Base-by-base conservation (phyloP, 306 rosid species). In the Ammopiptanthus mongolicus region DNA sequence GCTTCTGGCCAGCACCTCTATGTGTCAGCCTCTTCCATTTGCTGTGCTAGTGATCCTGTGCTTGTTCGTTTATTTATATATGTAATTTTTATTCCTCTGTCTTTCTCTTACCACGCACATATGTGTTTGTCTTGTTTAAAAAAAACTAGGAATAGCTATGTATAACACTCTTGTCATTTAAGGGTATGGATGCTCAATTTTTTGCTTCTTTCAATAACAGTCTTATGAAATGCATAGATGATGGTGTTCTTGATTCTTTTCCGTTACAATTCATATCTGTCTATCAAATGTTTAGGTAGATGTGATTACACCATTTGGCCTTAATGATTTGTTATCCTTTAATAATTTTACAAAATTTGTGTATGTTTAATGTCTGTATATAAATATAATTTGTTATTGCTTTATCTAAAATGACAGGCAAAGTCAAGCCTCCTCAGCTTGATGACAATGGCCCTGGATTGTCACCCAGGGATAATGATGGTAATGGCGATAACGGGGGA, bases 381-480 rank as follows among this genome's bases (percentile, higher is more conserved):
- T 3, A 31, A 3, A 31, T 31, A 31, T 31, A 29, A 29, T 31
- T 0, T 25, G 36, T 31, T 31, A 31, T 31, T 31, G 6, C 36
- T 31, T 31, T 31, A 31, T 31, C 36, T 31, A 5, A 3, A 31
- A 31, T 31, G 28, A 23, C 28, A 25, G 28, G 2, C 28, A 25
- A 25, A 86, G 89, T 87, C 29, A 90, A 79, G 87, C 55, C 86
- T 5, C 93, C 91, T 22, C 78, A 65, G 53, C 89, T 95, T 21
- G 93, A 87, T 47, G 87, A 92, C 73, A 89, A 80, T 0, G 97
- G 91, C 5, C 78, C 85, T 62, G 95, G 95, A 21, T 78, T 88
- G 18, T 97, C 98, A 7, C 97, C 98, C 12, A 61, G 78, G 1
- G 85, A 84, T 5, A 92, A 83, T 10, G 96, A 84, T 0, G 94